Percentiles rank a stretch among this genome's conserved stretches.
phyloP scores from a whole-genome alignment of 371 early-diverging fungal genomes.

The Apophysomyces ossiformis region DNA sequence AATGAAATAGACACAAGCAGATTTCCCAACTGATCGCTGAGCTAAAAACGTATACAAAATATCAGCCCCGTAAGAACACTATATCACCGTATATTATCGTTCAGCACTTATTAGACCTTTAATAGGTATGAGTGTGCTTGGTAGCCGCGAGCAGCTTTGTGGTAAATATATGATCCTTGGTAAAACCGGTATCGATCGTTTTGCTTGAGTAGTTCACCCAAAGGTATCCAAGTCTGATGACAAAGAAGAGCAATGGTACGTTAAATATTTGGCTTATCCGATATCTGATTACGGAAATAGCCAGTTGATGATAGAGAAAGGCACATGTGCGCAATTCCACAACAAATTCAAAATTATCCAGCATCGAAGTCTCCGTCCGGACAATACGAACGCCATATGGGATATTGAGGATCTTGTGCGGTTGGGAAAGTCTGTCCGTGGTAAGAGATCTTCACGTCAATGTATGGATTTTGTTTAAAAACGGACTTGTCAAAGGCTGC shows the following conservation, averaged over 20 bases:
- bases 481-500: constrained; percentile 56
- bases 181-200: background rate
- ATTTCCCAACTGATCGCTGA: constrained; percentile 58
- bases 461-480: background rate
- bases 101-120: background rate
- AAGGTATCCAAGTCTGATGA: constrained; percentile 39
- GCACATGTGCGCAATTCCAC: constrained; percentile 28
- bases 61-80: constrained; percentile 50
- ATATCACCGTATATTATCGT: background rate
- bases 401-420: constrained; percentile 79
- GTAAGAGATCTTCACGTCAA: constrained; percentile 21
- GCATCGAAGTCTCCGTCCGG: constrained; percentile 13
- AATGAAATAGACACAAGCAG: constrained; percentile 54
- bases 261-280: background rate
- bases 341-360: constrained; percentile 20
- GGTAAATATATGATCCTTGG: constrained; percentile 28
- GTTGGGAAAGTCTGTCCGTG: constrained; percentile 44
- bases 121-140: constrained; percentile 55
- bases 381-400: constrained; percentile 41
- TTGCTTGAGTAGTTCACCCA: constrained; percentile 37
- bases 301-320: constrained; percentile 33
- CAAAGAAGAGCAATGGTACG: constrained; percentile 56
- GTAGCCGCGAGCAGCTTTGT: constrained; percentile 63
- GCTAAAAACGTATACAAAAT: constrained; percentile 54
- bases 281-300: constrained; percentile 13